Percentiles rank a stretch among this genome's conserved stretches.
Conservation (phyloP, 768 basidiomycete species). For the Termitomyces sp. region DNA sequence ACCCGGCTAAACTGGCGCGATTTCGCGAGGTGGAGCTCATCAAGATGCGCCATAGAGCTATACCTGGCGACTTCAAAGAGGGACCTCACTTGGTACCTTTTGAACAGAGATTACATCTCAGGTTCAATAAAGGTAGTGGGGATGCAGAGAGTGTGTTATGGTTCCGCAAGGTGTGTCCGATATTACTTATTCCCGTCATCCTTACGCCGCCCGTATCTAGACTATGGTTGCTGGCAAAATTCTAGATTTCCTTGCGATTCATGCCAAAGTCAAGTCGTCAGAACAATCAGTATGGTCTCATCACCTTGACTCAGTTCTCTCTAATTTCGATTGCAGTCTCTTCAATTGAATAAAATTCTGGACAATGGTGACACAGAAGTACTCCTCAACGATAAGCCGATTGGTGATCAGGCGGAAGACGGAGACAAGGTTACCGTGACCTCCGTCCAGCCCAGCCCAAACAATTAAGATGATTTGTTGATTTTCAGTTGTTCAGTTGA, state of each 20-base stretch:
- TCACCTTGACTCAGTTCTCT: background rate
- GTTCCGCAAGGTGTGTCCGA: constrained; percentile 58
- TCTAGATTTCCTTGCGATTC: constrained; percentile 45
- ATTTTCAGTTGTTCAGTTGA: background rate
- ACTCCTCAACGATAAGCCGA: constrained; percentile 42
- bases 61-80: constrained; percentile 57
- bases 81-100: constrained; percentile 36
- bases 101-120: constrained; percentile 56
- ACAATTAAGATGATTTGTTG: background rate
- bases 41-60: constrained; percentile 70
- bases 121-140: constrained; percentile 26
- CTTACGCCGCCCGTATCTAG: constrained; percentile 25
- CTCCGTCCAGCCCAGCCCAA: background rate
- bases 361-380: constrained; percentile 19
- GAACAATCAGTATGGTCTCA: constrained; percentile 23
- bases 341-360: constrained; percentile 29
- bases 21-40: constrained; percentile 57
- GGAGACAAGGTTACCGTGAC: constrained; percentile 29
- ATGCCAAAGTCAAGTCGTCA: constrained; percentile 26
- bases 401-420: constrained; percentile 50
- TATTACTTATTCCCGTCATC: background rate
- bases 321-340: constrained; percentile 25
- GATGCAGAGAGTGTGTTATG: constrained; percentile 48
- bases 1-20: constrained; percentile 50
- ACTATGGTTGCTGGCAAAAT: constrained; percentile 52